These are phyloP conservation scores for Ophiocordyceps camponoti-leonardi DNA, from an alignment of 2,329 filamentous ascomycete genomes.

Conservation along the genomic window DNA sequence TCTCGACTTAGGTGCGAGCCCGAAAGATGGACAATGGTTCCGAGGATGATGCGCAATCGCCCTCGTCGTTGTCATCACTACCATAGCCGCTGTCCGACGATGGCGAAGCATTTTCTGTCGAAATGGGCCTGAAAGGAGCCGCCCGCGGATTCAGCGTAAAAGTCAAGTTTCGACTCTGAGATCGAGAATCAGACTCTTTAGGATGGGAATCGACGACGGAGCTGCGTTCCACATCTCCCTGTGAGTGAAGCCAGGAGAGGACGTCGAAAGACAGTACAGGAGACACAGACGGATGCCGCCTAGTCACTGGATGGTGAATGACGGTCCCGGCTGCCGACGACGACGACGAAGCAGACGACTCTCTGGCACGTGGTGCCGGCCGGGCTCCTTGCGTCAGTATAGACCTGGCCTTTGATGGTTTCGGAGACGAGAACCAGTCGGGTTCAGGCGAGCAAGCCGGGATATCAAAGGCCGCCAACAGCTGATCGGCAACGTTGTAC, in stretches of 20 bases:
- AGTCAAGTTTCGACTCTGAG: background rate
- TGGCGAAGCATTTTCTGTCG: background rate
- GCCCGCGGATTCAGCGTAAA: conserved; percentile 2
- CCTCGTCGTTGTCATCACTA: background rate
- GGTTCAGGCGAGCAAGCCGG: conserved; percentile 4
- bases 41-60: background rate
- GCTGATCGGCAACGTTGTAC: conserved; percentile 9
- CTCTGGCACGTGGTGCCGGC: background rate
- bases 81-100: background rate
- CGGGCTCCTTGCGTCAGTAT: background rate
- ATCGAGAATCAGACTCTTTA: background rate
- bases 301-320: background rate
- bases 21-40: too few species aligned
- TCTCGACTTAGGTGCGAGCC: too few species aligned
- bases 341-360: background rate
- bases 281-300: too few species aligned
- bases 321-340: background rate
- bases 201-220: background rate
- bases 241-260: too few species aligned
- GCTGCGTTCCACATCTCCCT: too few species aligned
- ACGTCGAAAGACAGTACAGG: too few species aligned
- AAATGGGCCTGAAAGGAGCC: conserved; percentile 1
- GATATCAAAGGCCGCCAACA: conserved; percentile 8
- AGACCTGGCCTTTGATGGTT: background rate
- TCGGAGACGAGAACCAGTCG: conserved; percentile 10